Percentiles rank a stretch among this genome's conserved stretches.
These are phyloP conservation scores for Penicillium odoratum DNA, from an alignment of 495 filamentous ascomycete species.

Conservation along the genomic window DNA sequence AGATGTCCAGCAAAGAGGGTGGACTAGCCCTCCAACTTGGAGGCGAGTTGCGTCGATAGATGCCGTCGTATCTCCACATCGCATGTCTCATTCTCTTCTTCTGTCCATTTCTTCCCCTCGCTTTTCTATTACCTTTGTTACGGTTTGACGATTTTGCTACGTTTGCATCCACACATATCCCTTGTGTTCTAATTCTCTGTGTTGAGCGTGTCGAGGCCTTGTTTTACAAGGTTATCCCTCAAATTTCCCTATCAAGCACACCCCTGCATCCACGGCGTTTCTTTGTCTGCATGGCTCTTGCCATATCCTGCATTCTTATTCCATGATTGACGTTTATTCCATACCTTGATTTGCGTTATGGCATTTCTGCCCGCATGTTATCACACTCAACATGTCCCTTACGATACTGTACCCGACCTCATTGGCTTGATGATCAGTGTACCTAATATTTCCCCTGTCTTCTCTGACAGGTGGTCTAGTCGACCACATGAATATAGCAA, in stretches of 20 bases:
- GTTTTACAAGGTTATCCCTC: not conserved
- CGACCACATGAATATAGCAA: not conserved
- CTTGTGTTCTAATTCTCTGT: not conserved
- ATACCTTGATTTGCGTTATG: not conserved
- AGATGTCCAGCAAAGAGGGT: constrained; percentile 29
- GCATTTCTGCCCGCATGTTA: not conserved
- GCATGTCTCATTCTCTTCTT: constrained; percentile 22
- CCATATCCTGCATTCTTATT: not conserved
- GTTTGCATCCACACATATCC: constrained; percentile 17
- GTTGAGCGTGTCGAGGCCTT: not conserved
- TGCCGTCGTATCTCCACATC: not conserved
- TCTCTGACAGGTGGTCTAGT: not conserved
- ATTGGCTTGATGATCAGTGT: not conserved
- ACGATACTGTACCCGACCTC: constrained; percentile 4
- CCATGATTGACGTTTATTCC: constrained; percentile 3
- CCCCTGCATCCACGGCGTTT: constrained; percentile 5
- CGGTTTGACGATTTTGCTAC: constrained; percentile 37
- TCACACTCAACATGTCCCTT: constrained; percentile 1
- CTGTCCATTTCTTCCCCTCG: constrained; percentile 15
- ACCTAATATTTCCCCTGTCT: not conserved
- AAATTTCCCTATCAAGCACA: not conserved
- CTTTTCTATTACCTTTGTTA: constrained; percentile 10
- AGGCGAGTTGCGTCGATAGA: constrained; percentile 41
- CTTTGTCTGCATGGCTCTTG: not conserved
- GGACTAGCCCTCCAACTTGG: constrained; percentile 44